Percentiles rank a stretch among this genome's conserved stretches.
phyloP scores from a whole-genome alignment of 495 filamentous ascomycete species.

The Coniosporium apollinis region DNA sequence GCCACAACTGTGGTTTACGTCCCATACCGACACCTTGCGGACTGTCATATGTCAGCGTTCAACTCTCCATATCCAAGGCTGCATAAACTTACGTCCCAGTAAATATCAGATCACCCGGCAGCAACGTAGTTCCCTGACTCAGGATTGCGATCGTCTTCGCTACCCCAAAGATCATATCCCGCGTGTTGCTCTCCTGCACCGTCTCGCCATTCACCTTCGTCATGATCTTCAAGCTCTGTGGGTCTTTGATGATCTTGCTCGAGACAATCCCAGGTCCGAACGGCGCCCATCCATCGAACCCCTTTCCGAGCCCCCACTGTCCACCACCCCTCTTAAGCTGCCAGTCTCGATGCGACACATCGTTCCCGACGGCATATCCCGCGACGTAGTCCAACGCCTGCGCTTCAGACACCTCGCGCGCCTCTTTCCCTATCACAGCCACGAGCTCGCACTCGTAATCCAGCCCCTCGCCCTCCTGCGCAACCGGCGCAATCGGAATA shows the following conservation, averaged over 20 bases:
- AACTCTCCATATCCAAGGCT: not conserved
- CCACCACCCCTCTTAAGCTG: slow-evolving; percentile 63
- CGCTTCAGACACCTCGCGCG: slow-evolving; percentile 45
- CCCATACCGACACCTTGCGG: slow-evolving; percentile 7
- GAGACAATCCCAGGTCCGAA: slow-evolving; percentile 69
- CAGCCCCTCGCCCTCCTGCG: slow-evolving; percentile 42
- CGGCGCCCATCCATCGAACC: slow-evolving; percentile 82
- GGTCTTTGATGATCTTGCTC: slow-evolving; percentile 46
- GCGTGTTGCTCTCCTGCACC: slow-evolving; percentile 57
- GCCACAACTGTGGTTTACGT: slow-evolving; percentile 4
- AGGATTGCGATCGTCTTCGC: slow-evolving; percentile 58
- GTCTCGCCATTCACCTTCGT: slow-evolving; percentile 56
- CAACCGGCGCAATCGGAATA: slow-evolving; percentile 44
- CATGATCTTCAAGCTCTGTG: slow-evolving; percentile 46
- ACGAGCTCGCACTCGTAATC: slow-evolving; percentile 84
- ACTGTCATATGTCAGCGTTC: not conserved
- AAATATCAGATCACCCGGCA: slow-evolving; percentile 71
- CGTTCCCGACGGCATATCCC: slow-evolving; percentile 69
- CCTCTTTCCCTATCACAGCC: slow-evolving; percentile 56
- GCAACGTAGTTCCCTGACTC: slow-evolving; percentile 57
- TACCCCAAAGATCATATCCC: slow-evolving; percentile 71
- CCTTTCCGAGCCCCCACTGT: slow-evolving; percentile 71
- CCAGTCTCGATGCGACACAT: slow-evolving; percentile 73
- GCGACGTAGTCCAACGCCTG: slow-evolving; percentile 58
- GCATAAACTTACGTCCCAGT: slow-evolving; percentile 44